A percentile compares a stretch with the other conserved stretches of the same genome.
phyloP scores from a whole-genome alignment of 129 eudicot species.

The Pittosporum tobira region DNA sequence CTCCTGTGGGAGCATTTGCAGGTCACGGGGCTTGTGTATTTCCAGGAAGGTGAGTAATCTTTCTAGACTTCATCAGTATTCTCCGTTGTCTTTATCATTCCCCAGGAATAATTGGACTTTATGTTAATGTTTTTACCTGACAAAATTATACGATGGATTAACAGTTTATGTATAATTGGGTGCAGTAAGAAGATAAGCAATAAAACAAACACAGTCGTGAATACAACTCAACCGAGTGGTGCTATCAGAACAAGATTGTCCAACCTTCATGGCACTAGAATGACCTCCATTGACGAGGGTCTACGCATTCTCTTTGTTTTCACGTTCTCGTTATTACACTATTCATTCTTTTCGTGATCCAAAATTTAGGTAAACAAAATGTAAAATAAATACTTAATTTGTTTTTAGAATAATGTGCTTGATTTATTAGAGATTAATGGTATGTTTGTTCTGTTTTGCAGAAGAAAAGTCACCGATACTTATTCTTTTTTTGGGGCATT shows the following conservation, averaged over 20 bases:
- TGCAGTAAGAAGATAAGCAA: constrained; percentile 67
- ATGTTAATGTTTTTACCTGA: too few species aligned
- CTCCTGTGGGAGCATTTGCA: constrained; percentile 41
- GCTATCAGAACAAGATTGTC: constrained; percentile 29
- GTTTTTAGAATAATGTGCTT: background rate
- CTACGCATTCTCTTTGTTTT: constrained; percentile 26
- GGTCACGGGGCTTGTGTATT: constrained; percentile 95
- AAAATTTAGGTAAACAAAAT: constrained; percentile 24
- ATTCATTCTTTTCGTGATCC: constrained; percentile 29
- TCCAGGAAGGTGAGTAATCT: constrained; percentile 89
- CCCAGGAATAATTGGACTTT: constrained; percentile 17
- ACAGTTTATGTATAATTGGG: constrained; percentile 7
- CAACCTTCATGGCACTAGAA: constrained; percentile 12
- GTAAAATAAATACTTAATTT: constrained; percentile 2
- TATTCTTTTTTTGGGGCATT: background rate
- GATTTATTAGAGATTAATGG: background rate
- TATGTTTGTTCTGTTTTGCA: constrained; percentile 20
- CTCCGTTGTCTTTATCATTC: constrained; percentile 20
- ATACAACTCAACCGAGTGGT: constrained; percentile 51
- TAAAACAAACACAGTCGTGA: constrained; percentile 48
- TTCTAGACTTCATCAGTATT: constrained; percentile 22
- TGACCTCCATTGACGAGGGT: constrained; percentile 11
- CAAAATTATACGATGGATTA: too few species aligned
- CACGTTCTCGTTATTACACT: constrained; percentile 18
- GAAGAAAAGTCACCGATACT: constrained; percentile 14